phyloP scores from a whole-genome alignment of 1,139 yeast species.

The Trichomonascaceae sp. region DNA sequence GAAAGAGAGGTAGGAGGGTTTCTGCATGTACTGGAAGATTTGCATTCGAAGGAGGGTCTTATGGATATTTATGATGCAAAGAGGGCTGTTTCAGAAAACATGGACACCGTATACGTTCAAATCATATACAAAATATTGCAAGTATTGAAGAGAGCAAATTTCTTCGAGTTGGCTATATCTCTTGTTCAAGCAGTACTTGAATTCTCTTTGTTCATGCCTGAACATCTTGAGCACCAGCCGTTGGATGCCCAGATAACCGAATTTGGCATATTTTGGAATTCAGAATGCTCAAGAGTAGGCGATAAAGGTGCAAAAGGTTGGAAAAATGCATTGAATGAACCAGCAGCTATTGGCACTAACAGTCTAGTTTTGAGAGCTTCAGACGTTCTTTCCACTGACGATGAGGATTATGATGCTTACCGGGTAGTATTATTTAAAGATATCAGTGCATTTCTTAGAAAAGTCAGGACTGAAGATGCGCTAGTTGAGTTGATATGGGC shows the following conservation, averaged over 20 bases:
- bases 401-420: slow-evolving; percentile 7
- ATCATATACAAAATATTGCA: slow-evolving; percentile 13
- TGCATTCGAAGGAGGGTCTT: background rate
- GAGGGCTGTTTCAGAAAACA: background rate
- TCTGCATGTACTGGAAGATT: slow-evolving; percentile 9
- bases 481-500: background rate
- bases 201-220: slow-evolving; percentile 15
- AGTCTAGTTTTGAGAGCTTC: background rate
- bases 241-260: slow-evolving; percentile 5
- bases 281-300: slow-evolving; percentile 20
- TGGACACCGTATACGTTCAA: slow-evolving; percentile 1
- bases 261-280: slow-evolving; percentile 18
- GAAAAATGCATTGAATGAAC: slow-evolving; percentile 6
- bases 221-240: background rate
- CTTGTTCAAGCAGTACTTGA: slow-evolving; percentile 19
- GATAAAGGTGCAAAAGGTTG: slow-evolving; percentile 19
- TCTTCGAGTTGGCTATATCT: slow-evolving; percentile 17
- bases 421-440: slow-evolving; percentile 14
- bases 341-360: background rate
- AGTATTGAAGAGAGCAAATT: slow-evolving; percentile 18
- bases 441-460: slow-evolving; percentile 1
- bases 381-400: slow-evolving; percentile 4
- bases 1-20: slow-evolving; percentile 5
- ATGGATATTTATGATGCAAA: background rate
- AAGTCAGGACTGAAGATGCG: background rate